These are phyloP conservation scores for Eucalyptus globulus DNA, from an alignment of 345 rosid genomes.

Conservation along the genomic window DNA sequence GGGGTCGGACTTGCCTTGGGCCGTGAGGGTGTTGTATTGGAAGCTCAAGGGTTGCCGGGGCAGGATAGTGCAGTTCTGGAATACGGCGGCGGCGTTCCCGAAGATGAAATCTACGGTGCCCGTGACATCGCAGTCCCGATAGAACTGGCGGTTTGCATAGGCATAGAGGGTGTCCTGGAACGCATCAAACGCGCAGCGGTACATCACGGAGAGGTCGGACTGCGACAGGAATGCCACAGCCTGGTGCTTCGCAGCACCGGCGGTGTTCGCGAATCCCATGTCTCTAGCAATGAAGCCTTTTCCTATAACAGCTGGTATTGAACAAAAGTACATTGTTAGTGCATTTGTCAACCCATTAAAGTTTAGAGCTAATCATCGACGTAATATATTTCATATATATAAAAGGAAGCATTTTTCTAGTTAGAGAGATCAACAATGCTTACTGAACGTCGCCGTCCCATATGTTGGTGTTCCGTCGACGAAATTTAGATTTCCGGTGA, in stretches of 20 bases:
- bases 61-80: constrained; percentile 45
- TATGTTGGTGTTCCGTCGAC: constrained; percentile 42
- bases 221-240: constrained; percentile 84
- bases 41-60: constrained; percentile 33
- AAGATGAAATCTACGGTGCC: constrained; percentile 82
- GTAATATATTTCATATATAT: neutral
- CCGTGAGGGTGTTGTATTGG: neutral
- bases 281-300: constrained; percentile 86
- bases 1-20: neutral
- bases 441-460: constrained; percentile 54
- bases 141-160: constrained; percentile 66
- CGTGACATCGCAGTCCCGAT: constrained; percentile 46
- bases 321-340: neutral
- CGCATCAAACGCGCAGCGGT: constrained; percentile 57
- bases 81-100: constrained; percentile 57
- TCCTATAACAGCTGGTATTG: constrained; percentile 45
- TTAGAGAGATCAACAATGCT: neutral
- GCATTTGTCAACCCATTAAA: neutral
- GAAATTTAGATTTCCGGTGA: constrained; percentile 37
- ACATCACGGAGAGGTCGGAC: constrained; percentile 61
- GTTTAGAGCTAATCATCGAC: neutral
- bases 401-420: neutral
- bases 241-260: constrained; percentile 69
- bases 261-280: constrained; percentile 67
- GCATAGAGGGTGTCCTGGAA: constrained; percentile 77